phyloP scores from a whole-genome alignment of 768 basidiomycete genomes.

The Suillus cothurnatus region DNA sequence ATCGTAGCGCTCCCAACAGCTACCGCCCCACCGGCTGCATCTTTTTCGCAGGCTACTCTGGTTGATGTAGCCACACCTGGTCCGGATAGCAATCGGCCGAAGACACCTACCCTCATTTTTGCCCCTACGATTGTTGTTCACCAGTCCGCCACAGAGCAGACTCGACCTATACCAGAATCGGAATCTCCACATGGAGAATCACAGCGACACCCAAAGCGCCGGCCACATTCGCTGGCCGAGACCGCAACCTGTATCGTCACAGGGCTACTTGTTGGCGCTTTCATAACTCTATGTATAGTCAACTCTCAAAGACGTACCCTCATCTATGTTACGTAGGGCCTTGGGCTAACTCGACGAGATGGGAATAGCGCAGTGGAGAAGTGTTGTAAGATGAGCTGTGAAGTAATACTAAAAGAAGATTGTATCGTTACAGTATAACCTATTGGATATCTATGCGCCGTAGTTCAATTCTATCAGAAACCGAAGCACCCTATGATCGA shows the following conservation, averaged over 20 bases:
- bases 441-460: constrained; percentile 29
- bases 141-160: constrained; percentile 12
- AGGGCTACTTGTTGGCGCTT: constrained; percentile 62
- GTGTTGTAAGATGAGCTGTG: constrained; percentile 1
- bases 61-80: constrained; percentile 2
- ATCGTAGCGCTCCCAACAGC: constrained; percentile 1
- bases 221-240: constrained; percentile 28
- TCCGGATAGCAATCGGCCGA: constrained; percentile 11
- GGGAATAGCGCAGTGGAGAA: neutral
- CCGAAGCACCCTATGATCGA: constrained; percentile 1
- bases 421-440: constrained; percentile 23
- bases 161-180: constrained; percentile 15
- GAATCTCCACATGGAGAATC: constrained; percentile 9
- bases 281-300: constrained; percentile 54
- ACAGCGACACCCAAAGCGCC: constrained; percentile 20
- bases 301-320: constrained; percentile 51
- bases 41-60: constrained; percentile 10
- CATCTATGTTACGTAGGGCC: constrained; percentile 36
- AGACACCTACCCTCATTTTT: constrained; percentile 19
- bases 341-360: neutral
- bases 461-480: constrained; percentile 5
- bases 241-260: constrained; percentile 52
- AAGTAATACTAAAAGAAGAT: constrained; percentile 10
- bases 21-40: constrained; percentile 8
- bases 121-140: constrained; percentile 31